Percentiles rank a stretch among this genome's conserved stretches.
phyloP scores from a whole-genome alignment of 495 filamentous ascomycete species.

The Aspergillus biplanus region DNA sequence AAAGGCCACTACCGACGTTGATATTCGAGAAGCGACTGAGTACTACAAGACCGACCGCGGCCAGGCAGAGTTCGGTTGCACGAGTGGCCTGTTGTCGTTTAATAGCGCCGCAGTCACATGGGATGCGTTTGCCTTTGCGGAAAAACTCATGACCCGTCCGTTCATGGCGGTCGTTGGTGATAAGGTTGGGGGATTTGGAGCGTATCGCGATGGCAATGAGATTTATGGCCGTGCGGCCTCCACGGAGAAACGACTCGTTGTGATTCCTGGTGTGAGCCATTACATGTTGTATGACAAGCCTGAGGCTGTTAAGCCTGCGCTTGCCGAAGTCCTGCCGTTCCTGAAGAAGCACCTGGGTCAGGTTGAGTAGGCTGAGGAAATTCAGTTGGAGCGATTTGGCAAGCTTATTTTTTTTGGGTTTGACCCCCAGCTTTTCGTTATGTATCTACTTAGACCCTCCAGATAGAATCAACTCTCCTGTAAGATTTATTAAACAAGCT shows the following conservation, averaged over 20 bases:
- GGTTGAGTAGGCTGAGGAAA: neutral
- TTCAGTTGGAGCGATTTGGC: no score
- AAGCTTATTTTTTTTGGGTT: no score
- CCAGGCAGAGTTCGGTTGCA: conserved; percentile 18
- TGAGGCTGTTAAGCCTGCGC: conserved; percentile 25
- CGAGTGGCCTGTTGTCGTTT: conserved; percentile 28
- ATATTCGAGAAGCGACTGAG: conserved; percentile 25
- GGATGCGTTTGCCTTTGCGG: conserved; percentile 27
- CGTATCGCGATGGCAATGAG: conserved; percentile 27
- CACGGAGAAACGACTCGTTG: conserved; percentile 22
- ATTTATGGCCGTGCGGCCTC: conserved; percentile 25
- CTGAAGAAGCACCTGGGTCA: conserved; percentile 27
- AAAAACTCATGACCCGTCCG: conserved; percentile 24
- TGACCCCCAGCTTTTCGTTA: no score
- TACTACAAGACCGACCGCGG: conserved; percentile 30
- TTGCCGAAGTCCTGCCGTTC: conserved; percentile 25
- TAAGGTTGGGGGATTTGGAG: conserved; percentile 24
- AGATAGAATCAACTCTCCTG: no score
- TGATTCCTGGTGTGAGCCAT: conserved; percentile 25
- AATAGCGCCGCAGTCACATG: conserved; percentile 27
- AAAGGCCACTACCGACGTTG: conserved; percentile 21
- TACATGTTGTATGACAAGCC: conserved; percentile 30
- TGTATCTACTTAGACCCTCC: no score
- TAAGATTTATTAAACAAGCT: no score
- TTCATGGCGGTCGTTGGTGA: conserved; percentile 27